Base-by-base conservation (phyloP, 768 basidiomycete genomes). In the Lactarius hengduanensis region DNA sequence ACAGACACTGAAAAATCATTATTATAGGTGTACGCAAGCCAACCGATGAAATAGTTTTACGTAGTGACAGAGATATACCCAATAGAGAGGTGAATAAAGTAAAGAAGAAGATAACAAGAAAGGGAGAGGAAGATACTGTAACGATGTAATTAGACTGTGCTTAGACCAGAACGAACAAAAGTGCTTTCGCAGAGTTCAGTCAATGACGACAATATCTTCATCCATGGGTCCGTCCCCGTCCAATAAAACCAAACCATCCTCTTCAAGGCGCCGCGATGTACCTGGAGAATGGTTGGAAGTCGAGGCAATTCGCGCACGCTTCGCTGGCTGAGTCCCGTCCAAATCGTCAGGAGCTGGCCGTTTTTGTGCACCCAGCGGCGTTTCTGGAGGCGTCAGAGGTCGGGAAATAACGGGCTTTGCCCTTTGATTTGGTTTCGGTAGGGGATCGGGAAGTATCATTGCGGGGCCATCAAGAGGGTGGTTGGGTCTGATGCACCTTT, bases 241-340 rank as follows among this genome's bases (percentile, higher is more conserved):
- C 74, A 94, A 75, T 71, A 91, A 68, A 40, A 94, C 74, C 55
- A 93, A 71, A 10, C 91, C 92, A 63, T 93, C 91, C 71, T 89
- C 86, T 57, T 93, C 91, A 63, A 92, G 73, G 68, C 78, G 76
- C 64, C 84, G 76, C 71, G 82, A 84, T 77, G 91, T 90, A 71
- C 83, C 88, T 18, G 88, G 88, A 71, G 85, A 87, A 67, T 32
- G 11, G 10, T 74, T 61, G 63, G 73, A 63, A 40, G 32, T 53
- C 58, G 67, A 57, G 26, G 71, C 73, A 6, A 78, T 77, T n/a
- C 74, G 81, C 2, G 78, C 74, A 59, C 84, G 83, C 74, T 90
- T 91, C 4, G 86, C 77, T 5, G 80, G 78, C 0, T 86, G 89
- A 62, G 85, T 83, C 41, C 80, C 77, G n/a, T 83, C 81, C 28